Evolutionary conservation across 2,329 filamentous ascomycete genomes (phyloP).

Genomic region (Eutypa lata): DNA sequence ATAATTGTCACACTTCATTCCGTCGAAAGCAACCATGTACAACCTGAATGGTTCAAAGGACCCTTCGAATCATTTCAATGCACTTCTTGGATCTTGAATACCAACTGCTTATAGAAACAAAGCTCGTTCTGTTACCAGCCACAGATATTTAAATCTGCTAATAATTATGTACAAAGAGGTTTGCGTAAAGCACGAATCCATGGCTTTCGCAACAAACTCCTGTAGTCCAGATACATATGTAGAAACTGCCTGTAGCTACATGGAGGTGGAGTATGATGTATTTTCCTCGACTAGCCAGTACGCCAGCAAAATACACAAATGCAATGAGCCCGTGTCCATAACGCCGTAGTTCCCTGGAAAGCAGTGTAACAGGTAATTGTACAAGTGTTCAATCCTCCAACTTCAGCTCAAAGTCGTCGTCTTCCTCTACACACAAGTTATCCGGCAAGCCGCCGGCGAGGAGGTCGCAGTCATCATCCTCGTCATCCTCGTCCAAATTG

Average conservation of each 20-base stretch:
- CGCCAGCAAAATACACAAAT: background rate
- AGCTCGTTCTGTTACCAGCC: background rate
- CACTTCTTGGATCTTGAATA: no score
- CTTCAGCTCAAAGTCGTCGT: conserved; percentile 55
- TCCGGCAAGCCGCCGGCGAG: conserved; percentile 26
- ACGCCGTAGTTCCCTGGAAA: background rate
- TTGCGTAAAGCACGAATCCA: background rate
- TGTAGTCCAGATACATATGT: no score
- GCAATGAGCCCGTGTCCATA: background rate
- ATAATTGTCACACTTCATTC: no score
- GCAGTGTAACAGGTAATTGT: background rate
- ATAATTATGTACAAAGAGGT: background rate
- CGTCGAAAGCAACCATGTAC: no score
- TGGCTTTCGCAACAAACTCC: background rate
- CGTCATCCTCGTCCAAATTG: conserved; percentile 37
- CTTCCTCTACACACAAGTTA: conserved; percentile 35
- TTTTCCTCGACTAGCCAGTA: background rate
- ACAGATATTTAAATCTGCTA: background rate
- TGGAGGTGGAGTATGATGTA: background rate
- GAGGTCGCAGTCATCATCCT: conserved; percentile 32
- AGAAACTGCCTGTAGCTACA: no score
- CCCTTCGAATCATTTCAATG: no score
- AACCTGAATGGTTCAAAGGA: no score
- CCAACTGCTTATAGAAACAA: no score
- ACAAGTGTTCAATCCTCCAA: conserved; percentile 24